Evolutionary conservation across 2,329 filamentous ascomycete species (phyloP), one percentile per base, ranked within the genome.

Genomic region (Diaporthe caulivora): DNA sequence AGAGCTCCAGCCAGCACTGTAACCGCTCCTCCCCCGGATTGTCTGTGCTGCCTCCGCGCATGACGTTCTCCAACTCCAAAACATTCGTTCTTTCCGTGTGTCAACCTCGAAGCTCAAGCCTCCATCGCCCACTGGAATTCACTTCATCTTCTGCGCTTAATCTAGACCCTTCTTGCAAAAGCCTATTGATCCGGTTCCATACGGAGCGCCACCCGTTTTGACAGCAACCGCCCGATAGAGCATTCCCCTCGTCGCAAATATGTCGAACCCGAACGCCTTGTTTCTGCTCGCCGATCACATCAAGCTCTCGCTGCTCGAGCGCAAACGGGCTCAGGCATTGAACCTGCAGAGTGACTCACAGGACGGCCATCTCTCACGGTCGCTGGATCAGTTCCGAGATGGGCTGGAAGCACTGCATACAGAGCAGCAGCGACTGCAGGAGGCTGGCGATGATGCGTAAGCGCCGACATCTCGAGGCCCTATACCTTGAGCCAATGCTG

Each of bases 231-330:
- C 26, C 54, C 37, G 62, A 40, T 37, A 26, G 31, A 65, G 1
- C 26, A 26, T 34, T 29, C 26, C 24, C 24, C 55, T 37, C 68
- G 44, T 53, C 55, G 57, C 55, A 62, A 65, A 80, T 75, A 80
- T 90, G 88, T 85, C 87, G 76, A 92, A 88, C 78, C 84, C 89
- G 51, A 92, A 91, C 80, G 95, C 98, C 83, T 92, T 98, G 77
- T 95, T 95, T 82, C 92, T 98, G 70, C 91, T 98, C 73, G 95
- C 95, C 80, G 97, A 99, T 85, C 96, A 98, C 84, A 94, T 98
- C 87, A 98, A 98, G 85, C 91, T 98, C 75, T 98, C 95, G 18
- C 89, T 99, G 21, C 91, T 98, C 34, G 97, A 98, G 86, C 92
- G 96, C 73, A 93, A 97, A 84, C 92, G 96, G 73, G 95, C 95